Percentiles rank a stretch among this genome's conserved stretches.
Evolutionary conservation across 2,329 filamentous ascomycete species (phyloP).

Genomic region (Aspergillus flavus): DNA sequence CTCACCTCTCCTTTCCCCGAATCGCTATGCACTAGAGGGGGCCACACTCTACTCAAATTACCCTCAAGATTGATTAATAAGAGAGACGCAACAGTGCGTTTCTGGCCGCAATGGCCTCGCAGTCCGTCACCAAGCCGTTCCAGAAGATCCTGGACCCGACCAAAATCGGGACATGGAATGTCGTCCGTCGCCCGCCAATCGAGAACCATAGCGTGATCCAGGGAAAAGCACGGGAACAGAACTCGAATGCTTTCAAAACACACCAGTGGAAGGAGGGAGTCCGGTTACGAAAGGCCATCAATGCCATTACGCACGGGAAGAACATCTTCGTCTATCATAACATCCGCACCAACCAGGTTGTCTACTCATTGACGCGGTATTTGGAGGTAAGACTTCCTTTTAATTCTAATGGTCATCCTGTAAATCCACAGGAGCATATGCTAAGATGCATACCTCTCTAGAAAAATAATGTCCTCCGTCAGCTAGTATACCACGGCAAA

Average conservation of each 20-base stretch:
- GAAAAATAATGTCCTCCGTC: conserved; percentile 56
- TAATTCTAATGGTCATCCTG: too few relatives aligned
- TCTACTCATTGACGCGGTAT: conserved; percentile 62
- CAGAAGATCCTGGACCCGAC: conserved; percentile 44
- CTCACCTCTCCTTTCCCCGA: conserved; percentile 14
- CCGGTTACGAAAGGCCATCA: conserved; percentile 49
- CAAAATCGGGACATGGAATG: conserved; percentile 41
- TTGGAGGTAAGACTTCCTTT: conserved; percentile 51
- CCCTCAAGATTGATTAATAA: background rate
- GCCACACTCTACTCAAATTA: conserved; percentile 8
- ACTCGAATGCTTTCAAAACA: conserved; percentile 47
- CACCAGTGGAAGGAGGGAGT: conserved; percentile 39
- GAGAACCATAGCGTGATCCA: conserved; percentile 43
- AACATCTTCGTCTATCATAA: conserved; percentile 67
- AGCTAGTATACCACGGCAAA: conserved; percentile 65
- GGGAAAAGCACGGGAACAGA: conserved; percentile 40
- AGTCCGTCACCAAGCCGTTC: conserved; percentile 28
- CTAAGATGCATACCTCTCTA: conserved; percentile 25
- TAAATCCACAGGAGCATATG: background rate
- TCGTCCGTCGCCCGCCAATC: conserved; percentile 39
- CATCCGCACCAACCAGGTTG: conserved; percentile 63
- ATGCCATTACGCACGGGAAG: conserved; percentile 54
- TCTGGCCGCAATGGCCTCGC: conserved; percentile 41
- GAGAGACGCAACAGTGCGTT: conserved; percentile 18
- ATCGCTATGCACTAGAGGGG: conserved; percentile 25